phyloP scores from a whole-genome alignment of 192 early-diverging fungal species.

The Jimgerdemannia flammicorona region DNA sequence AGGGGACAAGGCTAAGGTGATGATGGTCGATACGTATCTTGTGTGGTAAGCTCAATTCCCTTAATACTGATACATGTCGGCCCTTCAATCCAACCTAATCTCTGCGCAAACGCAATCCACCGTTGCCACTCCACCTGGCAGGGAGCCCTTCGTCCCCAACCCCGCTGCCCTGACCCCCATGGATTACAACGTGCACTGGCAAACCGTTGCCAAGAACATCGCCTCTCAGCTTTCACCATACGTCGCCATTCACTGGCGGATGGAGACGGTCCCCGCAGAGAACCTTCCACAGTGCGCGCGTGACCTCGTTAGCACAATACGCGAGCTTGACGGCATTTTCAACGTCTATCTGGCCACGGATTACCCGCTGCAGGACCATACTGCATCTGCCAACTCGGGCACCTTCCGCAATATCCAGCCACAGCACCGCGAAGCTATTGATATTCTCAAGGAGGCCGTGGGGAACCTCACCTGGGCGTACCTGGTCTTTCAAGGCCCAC shows the following conservation, averaged over 20 bases:
- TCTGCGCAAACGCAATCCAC: not conserved
- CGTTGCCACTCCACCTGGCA: not conserved
- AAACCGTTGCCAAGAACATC: not conserved
- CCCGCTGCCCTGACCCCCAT: not conserved
- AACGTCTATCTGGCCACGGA: constrained; percentile 26
- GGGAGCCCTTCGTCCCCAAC: not conserved
- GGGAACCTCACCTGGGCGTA: not conserved
- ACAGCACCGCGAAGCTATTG: constrained; percentile 11
- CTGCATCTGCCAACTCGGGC: not conserved
- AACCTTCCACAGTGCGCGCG: not conserved
- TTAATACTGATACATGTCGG: not conserved
- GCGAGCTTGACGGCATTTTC: not conserved
- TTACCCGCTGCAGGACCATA: constrained; percentile 7
- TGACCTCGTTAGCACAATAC: not conserved
- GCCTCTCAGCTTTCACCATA: constrained; percentile 2
- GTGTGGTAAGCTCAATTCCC: not conserved
- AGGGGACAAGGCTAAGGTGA: not conserved
- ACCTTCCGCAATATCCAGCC: not conserved
- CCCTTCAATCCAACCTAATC: not conserved
- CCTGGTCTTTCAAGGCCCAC: not conserved
- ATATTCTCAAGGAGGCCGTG: not conserved
- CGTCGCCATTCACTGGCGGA: constrained; percentile 8
- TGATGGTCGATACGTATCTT: not conserved
- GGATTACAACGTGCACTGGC: not conserved
- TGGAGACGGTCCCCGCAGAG: not conserved